Percentiles rank a stretch among this genome's conserved stretches.
Evolutionary conservation across 495 filamentous ascomycete species (phyloP).

Genomic region (Rhypophila decipiens): DNA sequence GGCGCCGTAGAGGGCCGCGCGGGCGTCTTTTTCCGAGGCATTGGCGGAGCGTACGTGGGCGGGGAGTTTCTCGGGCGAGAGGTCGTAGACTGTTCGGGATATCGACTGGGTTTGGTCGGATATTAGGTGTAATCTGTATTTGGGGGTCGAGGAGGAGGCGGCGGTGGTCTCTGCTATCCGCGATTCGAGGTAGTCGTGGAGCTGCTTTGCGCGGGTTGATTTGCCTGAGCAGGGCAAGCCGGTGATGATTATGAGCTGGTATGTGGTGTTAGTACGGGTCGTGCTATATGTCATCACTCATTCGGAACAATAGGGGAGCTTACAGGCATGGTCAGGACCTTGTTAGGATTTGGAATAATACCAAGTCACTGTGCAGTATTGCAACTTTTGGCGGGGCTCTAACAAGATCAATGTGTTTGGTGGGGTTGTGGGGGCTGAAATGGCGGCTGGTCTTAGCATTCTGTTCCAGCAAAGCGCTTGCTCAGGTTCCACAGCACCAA

Average conservation of each 20-base stretch:
- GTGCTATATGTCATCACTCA: too few relatives aligned
- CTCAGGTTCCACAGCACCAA: too few relatives aligned
- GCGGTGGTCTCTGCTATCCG: conserved; percentile 38
- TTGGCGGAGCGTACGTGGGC: conserved; percentile 47
- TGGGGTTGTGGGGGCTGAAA: too few relatives aligned
- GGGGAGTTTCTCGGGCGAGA: conserved; percentile 37
- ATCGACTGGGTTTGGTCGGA: conserved; percentile 61
- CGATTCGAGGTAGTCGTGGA: conserved; percentile 56
- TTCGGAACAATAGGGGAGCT: neutral
- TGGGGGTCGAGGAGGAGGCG: conserved; percentile 21
- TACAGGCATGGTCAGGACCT: conserved; percentile 10
- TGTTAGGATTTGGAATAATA: too few relatives aligned
- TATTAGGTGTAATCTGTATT: conserved; percentile 58
- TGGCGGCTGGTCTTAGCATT: too few relatives aligned
- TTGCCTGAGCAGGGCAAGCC: conserved; percentile 93
- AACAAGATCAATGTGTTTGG: neutral
- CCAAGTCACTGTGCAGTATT: neutral
- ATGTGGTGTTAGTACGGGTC: neutral
- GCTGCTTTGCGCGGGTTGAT: conserved; percentile 75
- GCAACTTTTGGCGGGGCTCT: neutral
- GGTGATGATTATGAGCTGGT: conserved; percentile 84
- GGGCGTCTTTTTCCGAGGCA: conserved; percentile 79
- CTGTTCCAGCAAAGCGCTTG: too few relatives aligned
- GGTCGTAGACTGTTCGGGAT: conserved; percentile 56
- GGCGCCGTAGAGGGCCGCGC: conserved; percentile 77